Conservation (phyloP, 2,329 filamentous ascomycete genomes). For the Dactylellina parvicollis region DNA sequence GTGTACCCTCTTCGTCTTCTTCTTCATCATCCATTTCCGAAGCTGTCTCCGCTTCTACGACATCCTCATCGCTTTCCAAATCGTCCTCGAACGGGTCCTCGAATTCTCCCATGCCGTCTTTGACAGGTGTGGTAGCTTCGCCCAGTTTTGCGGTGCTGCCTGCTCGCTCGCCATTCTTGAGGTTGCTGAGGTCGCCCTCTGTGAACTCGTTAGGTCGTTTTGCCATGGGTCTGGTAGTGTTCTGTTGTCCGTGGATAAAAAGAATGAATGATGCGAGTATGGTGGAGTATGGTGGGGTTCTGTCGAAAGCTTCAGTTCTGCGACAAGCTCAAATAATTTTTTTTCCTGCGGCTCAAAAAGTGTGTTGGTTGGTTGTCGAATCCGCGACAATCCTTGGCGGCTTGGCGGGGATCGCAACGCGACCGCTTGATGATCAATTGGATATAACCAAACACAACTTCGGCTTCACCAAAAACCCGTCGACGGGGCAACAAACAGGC, state of each 20-base stretch:
- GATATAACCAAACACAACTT: too few species aligned
- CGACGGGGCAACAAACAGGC: too few species aligned
- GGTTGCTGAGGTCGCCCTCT: constrained; percentile 53
- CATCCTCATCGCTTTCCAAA: constrained; percentile 94
- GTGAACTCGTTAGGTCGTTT: constrained; percentile 49
- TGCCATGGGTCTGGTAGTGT: constrained; percentile 29
- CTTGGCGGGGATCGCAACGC: constrained; percentile 3
- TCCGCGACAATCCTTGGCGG: constrained; percentile 12
- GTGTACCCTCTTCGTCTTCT: constrained; percentile 54
- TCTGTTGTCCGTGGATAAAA: background rate
- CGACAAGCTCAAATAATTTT: constrained; percentile 45
- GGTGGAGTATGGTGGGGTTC: constrained; percentile 28
- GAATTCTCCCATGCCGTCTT: constrained; percentile 70
- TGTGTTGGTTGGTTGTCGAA: constrained; percentile 35
- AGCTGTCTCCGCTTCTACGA: constrained; percentile 63
- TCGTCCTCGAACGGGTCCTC: constrained; percentile 71
- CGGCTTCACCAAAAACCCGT: too few species aligned
- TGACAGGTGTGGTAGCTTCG: constrained; percentile 63
- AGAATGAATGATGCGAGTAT: background rate
- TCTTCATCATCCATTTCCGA: constrained; percentile 89
- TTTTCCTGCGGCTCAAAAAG: constrained; percentile 25
- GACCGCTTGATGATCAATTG: too few species aligned
- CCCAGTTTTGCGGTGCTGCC: constrained; percentile 50
- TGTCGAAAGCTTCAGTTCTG: background rate
- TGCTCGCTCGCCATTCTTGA: constrained; percentile 52